Conservation (phyloP, 1,284 basidiomycete species). For the Flammula alnicola region DNA sequence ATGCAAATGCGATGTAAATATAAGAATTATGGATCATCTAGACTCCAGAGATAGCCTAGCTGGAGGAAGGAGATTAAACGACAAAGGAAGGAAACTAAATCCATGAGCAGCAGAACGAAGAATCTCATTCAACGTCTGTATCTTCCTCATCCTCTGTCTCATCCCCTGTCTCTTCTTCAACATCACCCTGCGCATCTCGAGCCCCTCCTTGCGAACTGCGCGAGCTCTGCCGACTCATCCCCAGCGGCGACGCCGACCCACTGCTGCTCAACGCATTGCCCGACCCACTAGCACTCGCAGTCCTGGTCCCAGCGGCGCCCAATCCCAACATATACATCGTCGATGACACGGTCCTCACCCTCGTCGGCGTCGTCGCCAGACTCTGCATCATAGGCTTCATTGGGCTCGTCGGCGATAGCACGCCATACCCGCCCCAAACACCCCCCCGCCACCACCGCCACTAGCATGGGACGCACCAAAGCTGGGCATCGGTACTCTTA, state of each 20-base stretch:
- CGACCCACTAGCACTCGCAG: not conserved
- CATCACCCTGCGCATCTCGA: not conserved
- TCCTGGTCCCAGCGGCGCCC: constrained; percentile 26
- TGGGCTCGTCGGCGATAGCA: constrained; percentile 25
- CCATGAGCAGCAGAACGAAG: too few relatives aligned
- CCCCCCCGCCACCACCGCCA: not conserved
- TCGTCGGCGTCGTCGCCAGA: constrained; percentile 23
- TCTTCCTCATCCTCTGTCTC: constrained; percentile 2
- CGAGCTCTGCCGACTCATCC: constrained; percentile 1
- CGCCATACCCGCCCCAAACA: constrained; percentile 9
- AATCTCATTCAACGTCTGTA: constrained; percentile 8
- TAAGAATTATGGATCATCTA: too few relatives aligned
- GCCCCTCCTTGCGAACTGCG: not conserved
- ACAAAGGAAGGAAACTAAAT: too few relatives aligned
- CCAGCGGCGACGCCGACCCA: constrained; percentile 6
- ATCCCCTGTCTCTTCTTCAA: not conserved
- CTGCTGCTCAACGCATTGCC: not conserved
- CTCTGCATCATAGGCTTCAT: constrained; percentile 11
- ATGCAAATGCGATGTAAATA: too few relatives aligned
- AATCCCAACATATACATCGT: constrained; percentile 68
- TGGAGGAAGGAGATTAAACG: too few relatives aligned
- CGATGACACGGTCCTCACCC: constrained; percentile 51
- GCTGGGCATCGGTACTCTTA: constrained; percentile 67
- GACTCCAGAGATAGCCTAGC: too few relatives aligned
- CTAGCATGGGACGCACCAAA: constrained; percentile 25